Conservation (phyloP, 225 moss, liverwort and hornwort species). For the Climacium dendroides region DNA sequence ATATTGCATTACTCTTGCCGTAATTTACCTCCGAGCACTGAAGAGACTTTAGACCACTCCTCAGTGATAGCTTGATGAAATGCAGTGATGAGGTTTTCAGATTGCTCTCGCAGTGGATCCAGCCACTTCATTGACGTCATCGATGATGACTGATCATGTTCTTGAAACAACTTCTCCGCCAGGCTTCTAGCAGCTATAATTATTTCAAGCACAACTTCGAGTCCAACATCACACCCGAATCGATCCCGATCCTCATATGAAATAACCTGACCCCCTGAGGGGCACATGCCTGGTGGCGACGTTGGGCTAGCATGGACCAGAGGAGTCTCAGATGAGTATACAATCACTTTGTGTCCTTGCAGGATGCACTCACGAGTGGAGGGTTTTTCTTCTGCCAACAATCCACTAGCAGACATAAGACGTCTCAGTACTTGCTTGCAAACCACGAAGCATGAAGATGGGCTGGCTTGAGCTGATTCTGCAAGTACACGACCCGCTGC, state of each 20-base stretch:
- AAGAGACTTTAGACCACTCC: slow-evolving; percentile 1
- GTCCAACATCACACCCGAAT: slow-evolving; percentile 6
- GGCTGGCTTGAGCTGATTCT: slow-evolving; percentile 34
- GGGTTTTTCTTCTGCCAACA: not conserved
- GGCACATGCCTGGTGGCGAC: not conserved
- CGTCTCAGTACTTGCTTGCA: slow-evolving; percentile 26
- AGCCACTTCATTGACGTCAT: slow-evolving; percentile 26
- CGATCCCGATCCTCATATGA: not conserved
- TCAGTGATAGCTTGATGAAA: slow-evolving; percentile 32
- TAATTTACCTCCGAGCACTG: slow-evolving; percentile 49
- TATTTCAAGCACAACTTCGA: slow-evolving; percentile 31
- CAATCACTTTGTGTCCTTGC: not conserved
- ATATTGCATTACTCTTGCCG: not conserved
- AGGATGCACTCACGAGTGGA: not conserved
- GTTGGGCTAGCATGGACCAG: not conserved
- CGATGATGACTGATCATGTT: not conserved
- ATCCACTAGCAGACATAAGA: slow-evolving; percentile 18
- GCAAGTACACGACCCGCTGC: slow-evolving; percentile 47
- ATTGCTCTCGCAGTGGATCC: slow-evolving; percentile 30
- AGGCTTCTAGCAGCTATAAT: slow-evolving; percentile 29
- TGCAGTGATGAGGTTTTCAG: slow-evolving; percentile 20
- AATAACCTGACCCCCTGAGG: not conserved
- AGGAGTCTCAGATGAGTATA: not conserved
- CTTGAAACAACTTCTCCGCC: slow-evolving; percentile 14
- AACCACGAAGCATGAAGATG: slow-evolving; percentile 50